Base-by-base conservation (phyloP, 192 early-diverging fungal species). In the Piromyces sp. region DNA sequence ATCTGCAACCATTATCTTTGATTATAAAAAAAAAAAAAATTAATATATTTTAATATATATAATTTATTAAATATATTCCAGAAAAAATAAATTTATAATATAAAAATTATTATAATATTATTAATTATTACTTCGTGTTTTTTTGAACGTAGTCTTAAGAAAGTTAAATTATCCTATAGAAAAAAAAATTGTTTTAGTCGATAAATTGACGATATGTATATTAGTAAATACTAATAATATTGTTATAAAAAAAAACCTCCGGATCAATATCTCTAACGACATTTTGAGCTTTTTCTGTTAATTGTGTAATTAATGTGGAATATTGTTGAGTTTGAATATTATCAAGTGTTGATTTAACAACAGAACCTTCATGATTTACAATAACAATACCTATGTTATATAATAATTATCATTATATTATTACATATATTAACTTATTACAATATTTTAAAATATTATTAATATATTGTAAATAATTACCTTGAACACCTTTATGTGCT, bases 291-390 rank as follows among this genome's bases (percentile, higher is more conserved):
- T 85, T 82, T 17, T 84, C 80, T 16, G 88, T 87, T 30, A 89
- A 83, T 84, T 86, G 86, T 9, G 89, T 90, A 6, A 90, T 88
- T 6, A 90, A 83, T 5, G 89, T 90, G 29, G 89, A 88, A 78
- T 87, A 87, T 81, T 90, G 89, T 80, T 88, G 89, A 26, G 89
- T 90, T 81, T 90, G 89, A 82, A 90, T 90, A 82, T 90, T 90
- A 81, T 90, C 89, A 19, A 90, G 81, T 7, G 88, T 90, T 5
- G 89, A 90, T 6, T 86, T 80, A 26, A 90, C 86, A 28, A 90
- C 89, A 13, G 86, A 83, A 15, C 89, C 89, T 81, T 89, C 87
- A 80, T 90, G 89, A 0, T 85, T 89, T 19, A 86, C 87, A 79
- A 90, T 87, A 15, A 90, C 89, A 78, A 90, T 88, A 7, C 86